Conservation (phyloP, 164 flowering plant genomes). For the Houttuynia cordata region DNA sequence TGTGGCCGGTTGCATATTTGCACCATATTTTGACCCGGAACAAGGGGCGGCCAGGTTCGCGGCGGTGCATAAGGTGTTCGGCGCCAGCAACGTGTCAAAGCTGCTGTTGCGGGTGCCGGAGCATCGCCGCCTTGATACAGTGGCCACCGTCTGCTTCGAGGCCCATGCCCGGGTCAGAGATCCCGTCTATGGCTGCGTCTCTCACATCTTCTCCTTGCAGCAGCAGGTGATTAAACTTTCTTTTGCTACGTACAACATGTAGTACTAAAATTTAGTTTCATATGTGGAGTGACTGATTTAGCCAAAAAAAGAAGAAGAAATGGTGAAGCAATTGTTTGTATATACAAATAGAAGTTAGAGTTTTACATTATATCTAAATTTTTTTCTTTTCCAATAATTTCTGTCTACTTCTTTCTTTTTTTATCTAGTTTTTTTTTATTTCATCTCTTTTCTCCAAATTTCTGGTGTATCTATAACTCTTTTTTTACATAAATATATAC, state of each 20-base stretch:
- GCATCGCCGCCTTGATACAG: constrained; percentile 65
- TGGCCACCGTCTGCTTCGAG: constrained; percentile 73
- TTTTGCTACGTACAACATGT: not conserved
- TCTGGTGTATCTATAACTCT: no score
- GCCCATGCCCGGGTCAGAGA: constrained; percentile 81
- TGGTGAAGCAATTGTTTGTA: not conserved
- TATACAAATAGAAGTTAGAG: not conserved
- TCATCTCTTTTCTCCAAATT: no score
- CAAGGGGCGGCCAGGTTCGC: constrained; percentile 87
- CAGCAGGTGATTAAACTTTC: constrained; percentile 13
- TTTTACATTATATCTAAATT: no score
- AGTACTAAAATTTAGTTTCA: not conserved
- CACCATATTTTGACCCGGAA: constrained; percentile 83
- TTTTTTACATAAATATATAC: no score
- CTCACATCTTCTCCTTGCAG: constrained; percentile 75
- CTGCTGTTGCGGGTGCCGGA: constrained; percentile 58
- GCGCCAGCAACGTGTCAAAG: constrained; percentile 88
- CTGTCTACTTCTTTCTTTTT: no score
- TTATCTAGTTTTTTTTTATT: no score
- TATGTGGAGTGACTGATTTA: no score
- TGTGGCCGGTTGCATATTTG: constrained; percentile 68
- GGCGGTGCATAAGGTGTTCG: constrained; percentile 87
- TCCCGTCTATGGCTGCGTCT: constrained; percentile 81
- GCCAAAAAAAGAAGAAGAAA: no score
- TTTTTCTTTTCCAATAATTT: no score